These are phyloP conservation scores for Mortierella hygrophila DNA, from an alignment of 192 early-diverging fungal genomes.

Conservation along the genomic window DNA sequence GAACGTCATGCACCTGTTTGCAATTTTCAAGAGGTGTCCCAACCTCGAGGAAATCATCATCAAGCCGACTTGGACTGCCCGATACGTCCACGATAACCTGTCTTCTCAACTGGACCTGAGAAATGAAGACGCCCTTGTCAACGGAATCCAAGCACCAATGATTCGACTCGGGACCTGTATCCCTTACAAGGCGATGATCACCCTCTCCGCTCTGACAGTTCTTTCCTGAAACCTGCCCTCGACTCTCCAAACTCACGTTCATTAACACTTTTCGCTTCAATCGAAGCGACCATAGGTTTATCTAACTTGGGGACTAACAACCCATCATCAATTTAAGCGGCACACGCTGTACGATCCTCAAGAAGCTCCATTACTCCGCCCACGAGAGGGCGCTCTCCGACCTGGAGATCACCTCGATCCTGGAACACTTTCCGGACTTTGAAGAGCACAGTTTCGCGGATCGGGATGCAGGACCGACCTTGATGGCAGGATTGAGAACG, in stretches of 20 bases:
- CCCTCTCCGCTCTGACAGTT: not conserved
- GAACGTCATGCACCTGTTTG: not conserved
- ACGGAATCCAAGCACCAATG: not conserved
- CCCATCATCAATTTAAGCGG: not conserved
- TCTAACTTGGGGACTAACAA: not conserved
- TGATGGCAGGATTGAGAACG: not conserved
- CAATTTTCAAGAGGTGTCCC: not conserved
- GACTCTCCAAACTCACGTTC: not conserved
- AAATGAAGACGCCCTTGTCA: not conserved
- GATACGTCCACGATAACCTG: not conserved
- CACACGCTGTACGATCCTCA: not conserved
- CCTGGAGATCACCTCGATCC: not conserved
- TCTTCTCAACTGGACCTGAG: not conserved
- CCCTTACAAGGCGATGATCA: not conserved
- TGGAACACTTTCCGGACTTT: not conserved
- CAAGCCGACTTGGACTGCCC: not conserved
- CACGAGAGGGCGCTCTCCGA: not conserved
- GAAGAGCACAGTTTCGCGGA: not conserved
- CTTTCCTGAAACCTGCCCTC: not conserved
- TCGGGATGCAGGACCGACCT: not conserved
- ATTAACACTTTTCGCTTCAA: not conserved
- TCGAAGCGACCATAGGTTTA: not conserved
- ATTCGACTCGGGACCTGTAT: not conserved
- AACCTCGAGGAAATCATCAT: not conserved
- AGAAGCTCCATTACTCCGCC: not conserved